Evolutionary conservation across 2,329 filamentous ascomycete species (phyloP), one percentile per base, ranked within the genome.

Genomic region (Fusarium nelsonii): DNA sequence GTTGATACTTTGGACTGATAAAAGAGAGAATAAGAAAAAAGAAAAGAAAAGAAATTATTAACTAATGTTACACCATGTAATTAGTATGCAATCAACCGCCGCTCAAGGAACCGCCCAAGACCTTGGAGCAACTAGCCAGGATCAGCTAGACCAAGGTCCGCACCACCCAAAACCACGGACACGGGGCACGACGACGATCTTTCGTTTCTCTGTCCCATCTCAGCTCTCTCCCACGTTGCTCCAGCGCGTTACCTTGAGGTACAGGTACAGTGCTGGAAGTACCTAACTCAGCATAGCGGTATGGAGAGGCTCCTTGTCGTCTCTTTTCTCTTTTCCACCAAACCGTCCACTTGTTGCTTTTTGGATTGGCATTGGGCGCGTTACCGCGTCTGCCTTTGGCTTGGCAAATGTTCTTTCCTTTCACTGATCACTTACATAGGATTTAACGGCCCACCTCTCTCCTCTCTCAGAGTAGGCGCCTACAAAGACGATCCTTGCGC

Each of bases 161-260:
- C 63, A 72, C 70, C 71, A 74, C 72, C 72, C 72, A 74, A 74
- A 74, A 62, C 72, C 72, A 73, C 62, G 72, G 72, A 65, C 70
- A 71, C 70, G 72, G 71, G 68, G 71, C 71, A 68, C 64, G 43
- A 62, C 52, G 72, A 64, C 72, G 72, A 74, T 74, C 72, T 59
- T 71, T 58, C 64, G 68, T 73, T 65, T 73, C 48, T 71, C 52
- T 60, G 57, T 69, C 66, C 54, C 60, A 54, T 69, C 54, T 71
- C 55, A 60, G 57, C 58, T 64, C 63, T 53, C 57, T 41, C 30
- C 41, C 52, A 50, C 34, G 48, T 50, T 50, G 33, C 20, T 50
- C 33, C 33, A 36, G 33, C 46, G 33, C 46, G 23, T 26, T 50
- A 12, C 16, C 33, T 34, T 14, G 34, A 40, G n/a, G 48, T 50